Conservation (phyloP, 495 filamentous ascomycete genomes). For the Neurospora tetraspora region DNA sequence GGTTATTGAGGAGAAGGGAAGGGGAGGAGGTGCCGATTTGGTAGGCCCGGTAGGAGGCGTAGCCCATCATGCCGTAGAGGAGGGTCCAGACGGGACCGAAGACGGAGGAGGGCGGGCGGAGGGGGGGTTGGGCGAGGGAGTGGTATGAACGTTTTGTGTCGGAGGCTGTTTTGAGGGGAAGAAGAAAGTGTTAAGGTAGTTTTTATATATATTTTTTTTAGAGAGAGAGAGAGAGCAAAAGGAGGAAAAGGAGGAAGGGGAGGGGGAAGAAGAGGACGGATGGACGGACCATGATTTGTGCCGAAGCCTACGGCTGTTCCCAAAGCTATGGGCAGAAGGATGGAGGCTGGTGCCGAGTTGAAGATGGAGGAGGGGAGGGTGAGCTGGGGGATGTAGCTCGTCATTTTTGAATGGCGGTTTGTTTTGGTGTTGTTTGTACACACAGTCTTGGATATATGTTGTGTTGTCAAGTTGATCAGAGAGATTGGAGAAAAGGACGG, state of each 20-base stretch:
- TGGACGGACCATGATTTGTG: conserved; percentile 39
- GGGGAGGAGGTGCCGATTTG: conserved; percentile 39
- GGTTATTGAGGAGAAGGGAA: not conserved
- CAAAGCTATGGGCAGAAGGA: conserved; percentile 56
- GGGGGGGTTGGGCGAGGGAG: conserved; percentile 66
- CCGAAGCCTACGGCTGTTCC: conserved; percentile 56
- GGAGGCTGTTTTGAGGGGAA: conserved; percentile 31
- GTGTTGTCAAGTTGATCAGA: not conserved
- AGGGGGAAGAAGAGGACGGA: not conserved
- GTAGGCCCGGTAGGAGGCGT: conserved; percentile 61
- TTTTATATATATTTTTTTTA: not conserved
- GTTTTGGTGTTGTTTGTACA: no score
- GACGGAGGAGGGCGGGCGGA: conserved; percentile 64
- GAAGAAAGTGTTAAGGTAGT: conserved; percentile 7
- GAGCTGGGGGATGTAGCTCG: conserved; percentile 50
- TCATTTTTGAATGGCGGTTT: conserved; percentile 45
- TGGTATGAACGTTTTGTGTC: conserved; percentile 51
- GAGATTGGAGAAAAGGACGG: not conserved
- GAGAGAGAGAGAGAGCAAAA: not conserved
- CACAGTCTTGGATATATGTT: not conserved
- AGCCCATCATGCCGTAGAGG: conserved; percentile 85
- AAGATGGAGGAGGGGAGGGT: conserved; percentile 59
- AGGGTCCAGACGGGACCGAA: conserved; percentile 82
- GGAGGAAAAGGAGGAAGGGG: not conserved
- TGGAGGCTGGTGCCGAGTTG: conserved; percentile 51